Evolutionary conservation across 345 rosid genomes (phyloP).

Genomic region (Leavenworthia alabamica): DNA sequence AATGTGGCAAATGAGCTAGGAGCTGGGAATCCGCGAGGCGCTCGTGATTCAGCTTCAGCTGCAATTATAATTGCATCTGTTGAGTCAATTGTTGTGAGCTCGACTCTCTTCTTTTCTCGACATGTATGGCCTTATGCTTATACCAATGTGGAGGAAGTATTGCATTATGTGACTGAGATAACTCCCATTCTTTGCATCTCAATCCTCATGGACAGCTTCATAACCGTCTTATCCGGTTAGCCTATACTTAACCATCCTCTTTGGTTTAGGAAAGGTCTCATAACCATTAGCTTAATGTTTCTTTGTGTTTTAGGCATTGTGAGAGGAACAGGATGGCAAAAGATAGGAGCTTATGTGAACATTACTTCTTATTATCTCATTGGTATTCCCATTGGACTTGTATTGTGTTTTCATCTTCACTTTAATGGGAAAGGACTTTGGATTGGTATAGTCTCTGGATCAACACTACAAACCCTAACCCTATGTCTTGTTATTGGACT

Average conservation of each 20-base stretch:
- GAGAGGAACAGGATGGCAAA: slow-evolving; percentile 69
- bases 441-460: slow-evolving; percentile 49
- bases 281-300: not conserved
- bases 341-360: slow-evolving; percentile 55
- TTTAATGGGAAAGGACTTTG: slow-evolving; percentile 51
- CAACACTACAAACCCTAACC: slow-evolving; percentile 37
- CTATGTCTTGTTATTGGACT: slow-evolving; percentile 36
- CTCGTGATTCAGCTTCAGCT: too few relatives aligned
- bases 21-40: slow-evolving; percentile 31
- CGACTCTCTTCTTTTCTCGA: slow-evolving; percentile 23
- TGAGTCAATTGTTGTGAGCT: slow-evolving; percentile 27
- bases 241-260: not conserved
- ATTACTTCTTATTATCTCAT: slow-evolving; percentile 47
- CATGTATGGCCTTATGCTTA: slow-evolving; percentile 33
- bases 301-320: slow-evolving; percentile 41
- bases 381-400: slow-evolving; percentile 46
- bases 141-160: slow-evolving; percentile 29
- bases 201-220: slow-evolving; percentile 31
- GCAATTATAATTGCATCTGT: too few relatives aligned
- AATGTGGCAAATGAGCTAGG: slow-evolving; percentile 36
- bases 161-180: slow-evolving; percentile 14
- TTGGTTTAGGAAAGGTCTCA: too few relatives aligned
- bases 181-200: slow-evolving; percentile 35
- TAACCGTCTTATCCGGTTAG: slow-evolving; percentile 25
- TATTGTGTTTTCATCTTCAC: slow-evolving; percentile 40